These are phyloP conservation scores for Sphagnum tenellum DNA, from an alignment of 225 moss, liverwort and hornwort species.

Conservation along the genomic window DNA sequence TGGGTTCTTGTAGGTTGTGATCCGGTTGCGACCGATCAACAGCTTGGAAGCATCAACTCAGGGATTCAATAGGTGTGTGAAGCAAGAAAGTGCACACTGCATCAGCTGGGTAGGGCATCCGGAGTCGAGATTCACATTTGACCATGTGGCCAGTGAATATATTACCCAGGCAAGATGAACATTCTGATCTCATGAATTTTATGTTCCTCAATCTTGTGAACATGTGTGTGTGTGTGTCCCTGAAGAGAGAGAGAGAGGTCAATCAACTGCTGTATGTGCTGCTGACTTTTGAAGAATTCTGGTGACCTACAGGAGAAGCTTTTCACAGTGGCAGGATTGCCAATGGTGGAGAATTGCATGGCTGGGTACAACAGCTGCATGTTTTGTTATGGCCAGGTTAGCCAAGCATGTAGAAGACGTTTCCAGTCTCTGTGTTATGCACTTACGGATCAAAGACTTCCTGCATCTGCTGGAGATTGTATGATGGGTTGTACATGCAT, in stretches of 20 bases:
- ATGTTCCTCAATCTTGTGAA: not conserved
- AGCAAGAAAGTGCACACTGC: slow-evolving; percentile 80
- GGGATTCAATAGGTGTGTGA: slow-evolving; percentile 65
- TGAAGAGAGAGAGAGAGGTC: not conserved
- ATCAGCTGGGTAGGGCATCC: slow-evolving; percentile 90
- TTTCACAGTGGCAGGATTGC: slow-evolving; percentile 80
- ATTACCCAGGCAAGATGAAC: slow-evolving; percentile 52
- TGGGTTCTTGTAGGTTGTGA: slow-evolving; percentile 51
- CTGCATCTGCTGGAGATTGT: too few species aligned
- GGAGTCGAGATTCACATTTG: slow-evolving; percentile 93
- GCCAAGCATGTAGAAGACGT: too few species aligned
- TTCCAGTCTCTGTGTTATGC: too few species aligned
- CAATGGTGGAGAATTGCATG: slow-evolving; percentile 98
- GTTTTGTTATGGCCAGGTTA: slow-evolving; percentile 95
- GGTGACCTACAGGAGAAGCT: slow-evolving; percentile 52
- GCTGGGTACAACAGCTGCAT: slow-evolving; percentile 98
- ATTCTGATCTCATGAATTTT: too few species aligned
- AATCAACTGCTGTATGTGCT: too few species aligned
- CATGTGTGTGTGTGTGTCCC: not conserved
- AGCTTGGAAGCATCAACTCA: slow-evolving; percentile 54
- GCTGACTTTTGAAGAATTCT: too few species aligned
- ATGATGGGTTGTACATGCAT: too few species aligned
- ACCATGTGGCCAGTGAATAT: slow-evolving; percentile 92
- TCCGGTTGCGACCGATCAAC: slow-evolving; percentile 84
- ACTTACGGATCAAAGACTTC: too few species aligned